Conservation (phyloP, 768 basidiomycete genomes). For the Dacryopinax primogenitus region DNA sequence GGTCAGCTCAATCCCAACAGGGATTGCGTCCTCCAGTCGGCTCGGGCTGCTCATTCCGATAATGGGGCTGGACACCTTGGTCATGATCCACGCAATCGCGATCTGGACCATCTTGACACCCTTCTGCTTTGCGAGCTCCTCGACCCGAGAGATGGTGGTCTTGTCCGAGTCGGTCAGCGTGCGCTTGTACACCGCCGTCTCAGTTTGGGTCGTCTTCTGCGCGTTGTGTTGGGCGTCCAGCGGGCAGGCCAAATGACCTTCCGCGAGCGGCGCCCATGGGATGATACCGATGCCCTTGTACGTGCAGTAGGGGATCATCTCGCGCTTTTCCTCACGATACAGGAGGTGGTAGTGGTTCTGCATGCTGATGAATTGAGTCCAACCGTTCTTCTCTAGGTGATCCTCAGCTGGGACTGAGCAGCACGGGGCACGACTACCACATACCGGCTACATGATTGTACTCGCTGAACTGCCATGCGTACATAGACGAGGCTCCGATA, state of each 20-base stretch:
- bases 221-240: constrained; percentile 11
- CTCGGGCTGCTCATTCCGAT: constrained; percentile 14
- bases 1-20: constrained; percentile 13
- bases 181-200: constrained; percentile 3
- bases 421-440: no score
- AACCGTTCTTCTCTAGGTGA: constrained; percentile 21
- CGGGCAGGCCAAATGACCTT: constrained; percentile 32
- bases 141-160: constrained; percentile 19
- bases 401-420: not conserved
- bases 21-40: constrained; percentile 13
- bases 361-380: constrained; percentile 20
- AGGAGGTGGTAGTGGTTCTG: constrained; percentile 19
- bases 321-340: constrained; percentile 20
- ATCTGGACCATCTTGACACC: constrained; percentile 26
- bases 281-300: constrained; percentile 11
- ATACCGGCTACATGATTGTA: constrained; percentile 26
- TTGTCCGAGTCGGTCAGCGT: constrained; percentile 7
- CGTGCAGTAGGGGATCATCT: constrained; percentile 18
- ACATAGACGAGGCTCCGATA: constrained; percentile 14
- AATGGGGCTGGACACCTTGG: constrained; percentile 19
- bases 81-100: constrained; percentile 25
- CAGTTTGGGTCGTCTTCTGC: constrained; percentile 19
- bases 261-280: constrained; percentile 15
- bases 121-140: constrained; percentile 23
- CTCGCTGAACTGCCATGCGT: constrained; percentile 26